Percentiles rank a stretch among this genome's conserved stretches.
Conservation (phyloP, 441 rosid species). For the Jatropha podagrica region DNA sequence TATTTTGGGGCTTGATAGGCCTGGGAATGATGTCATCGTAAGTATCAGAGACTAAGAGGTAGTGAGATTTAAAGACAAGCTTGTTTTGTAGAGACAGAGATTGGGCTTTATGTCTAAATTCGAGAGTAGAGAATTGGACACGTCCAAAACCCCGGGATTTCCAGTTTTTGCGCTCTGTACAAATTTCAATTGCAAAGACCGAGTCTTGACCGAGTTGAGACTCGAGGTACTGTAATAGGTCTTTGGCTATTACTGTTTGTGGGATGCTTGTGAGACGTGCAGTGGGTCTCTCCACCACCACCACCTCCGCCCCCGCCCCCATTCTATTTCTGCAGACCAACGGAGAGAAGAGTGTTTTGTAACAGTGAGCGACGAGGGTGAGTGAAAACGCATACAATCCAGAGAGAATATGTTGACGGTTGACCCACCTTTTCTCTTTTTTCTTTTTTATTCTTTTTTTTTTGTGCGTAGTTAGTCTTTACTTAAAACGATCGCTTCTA, state of each 20-base stretch:
- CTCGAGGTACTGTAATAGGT: slow-evolving; percentile 63
- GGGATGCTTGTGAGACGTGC: slow-evolving; percentile 62
- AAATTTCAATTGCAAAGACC: slow-evolving; percentile 74
- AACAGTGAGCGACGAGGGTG: no score
- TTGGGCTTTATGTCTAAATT: slow-evolving; percentile 41
- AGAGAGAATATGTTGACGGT: no score
- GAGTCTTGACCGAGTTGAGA: slow-evolving; percentile 61
- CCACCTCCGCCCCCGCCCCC: slow-evolving; percentile 16
- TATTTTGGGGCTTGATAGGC: slow-evolving; percentile 41
- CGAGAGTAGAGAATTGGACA: slow-evolving; percentile 70
- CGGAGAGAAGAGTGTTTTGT: no score
- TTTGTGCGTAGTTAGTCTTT: no score
- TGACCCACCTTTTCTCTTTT: no score
- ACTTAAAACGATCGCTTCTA: no score
- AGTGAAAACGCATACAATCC: no score
- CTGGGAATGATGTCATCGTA: slow-evolving; percentile 70
- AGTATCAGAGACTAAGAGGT: slow-evolving; percentile 52
- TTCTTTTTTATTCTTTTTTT: no score
- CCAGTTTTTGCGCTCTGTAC: slow-evolving; percentile 64
- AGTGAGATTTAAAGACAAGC: slow-evolving; percentile 52
- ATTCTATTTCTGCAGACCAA: no score
- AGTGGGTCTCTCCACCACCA: slow-evolving; percentile 46
- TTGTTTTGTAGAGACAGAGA: slow-evolving; percentile 42
- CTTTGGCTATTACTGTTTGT: slow-evolving; percentile 56
- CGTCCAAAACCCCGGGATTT: slow-evolving; percentile 79